Evolutionary conservation across 352 stramenopile species (phyloP), one percentile per base, ranked within the genome.

Genomic region (Blastocystis hominis): DNA sequence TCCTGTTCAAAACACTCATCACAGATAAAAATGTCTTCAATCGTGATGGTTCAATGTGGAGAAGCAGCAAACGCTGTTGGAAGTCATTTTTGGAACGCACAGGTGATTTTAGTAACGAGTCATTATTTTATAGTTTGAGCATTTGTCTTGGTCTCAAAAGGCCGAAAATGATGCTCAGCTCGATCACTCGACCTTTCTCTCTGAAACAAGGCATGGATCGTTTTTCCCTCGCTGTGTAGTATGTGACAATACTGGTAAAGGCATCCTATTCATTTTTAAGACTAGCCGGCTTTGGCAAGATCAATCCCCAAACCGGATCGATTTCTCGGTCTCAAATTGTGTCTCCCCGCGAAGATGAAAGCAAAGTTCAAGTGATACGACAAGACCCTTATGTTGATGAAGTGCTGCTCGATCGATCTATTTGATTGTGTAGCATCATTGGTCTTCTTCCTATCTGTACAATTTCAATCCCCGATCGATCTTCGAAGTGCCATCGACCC

Each of bases 291-390:
- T 80, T 80, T 40, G 70, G 70, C 17, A 36, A 50, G 20, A 80
- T 80, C 44, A 80, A 80, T 64, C 70, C 70, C 10, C 70, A 80
- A 42, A 80, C 70, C 9, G 70, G 70, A 47, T n/a, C 30, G 15
- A 64, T 42, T 17, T 80, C 70, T 6, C 9, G 17, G 4, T 46
- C 34, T 34, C 4, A 40, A 40, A 46, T 63, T 1, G 59, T 34
- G 15, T 68, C 30, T 30, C 62, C 30, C 30, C 38, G 63, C 42
- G 24, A 64, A 13, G 40, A 78, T 3, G 17, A 36, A 30, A 55
- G 20, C n/a, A 62, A 54, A 36, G 68, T 78, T 7, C 30, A 54
- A 38, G 10, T 30, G 3, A 56, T 55, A 24, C 68, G 36, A 40
- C 42, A 30, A 17, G 6, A n/a, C 17, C 30, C 50, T 0, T 3